Conservation (phyloP, 202 grass and related monocot species). For the Schoenoplectus tabernaemontani region DNA sequence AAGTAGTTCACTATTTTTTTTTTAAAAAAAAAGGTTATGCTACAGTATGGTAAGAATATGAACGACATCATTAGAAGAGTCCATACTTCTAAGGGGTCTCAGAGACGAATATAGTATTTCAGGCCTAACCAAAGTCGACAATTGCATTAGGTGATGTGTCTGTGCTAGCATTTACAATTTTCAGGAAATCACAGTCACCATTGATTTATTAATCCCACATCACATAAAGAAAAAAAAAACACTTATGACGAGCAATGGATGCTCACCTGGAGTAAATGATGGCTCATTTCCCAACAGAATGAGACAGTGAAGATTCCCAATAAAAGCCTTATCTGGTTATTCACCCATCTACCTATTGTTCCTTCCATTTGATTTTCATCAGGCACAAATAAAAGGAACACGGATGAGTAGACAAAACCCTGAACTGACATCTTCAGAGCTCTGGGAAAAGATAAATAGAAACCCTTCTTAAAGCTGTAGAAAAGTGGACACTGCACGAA, state of each 20-base stretch:
- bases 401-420: constrained; percentile 38
- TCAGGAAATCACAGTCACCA: not conserved
- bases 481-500: constrained; percentile 71
- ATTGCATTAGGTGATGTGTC: not conserved
- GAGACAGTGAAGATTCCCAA: constrained; percentile 38
- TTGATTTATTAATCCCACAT: not conserved
- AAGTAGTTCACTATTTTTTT: constrained; percentile 9
- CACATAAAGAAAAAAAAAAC: constrained; percentile 16
- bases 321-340: constrained; percentile 44
- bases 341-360: constrained; percentile 40
- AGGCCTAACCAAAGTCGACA: not conserved
- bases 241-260: not conserved
- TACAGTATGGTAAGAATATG: too few species aligned
- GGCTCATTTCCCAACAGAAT: constrained; percentile 86
- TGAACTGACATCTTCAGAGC: constrained; percentile 65
- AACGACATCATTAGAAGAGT: not conserved
- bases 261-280: constrained; percentile 84
- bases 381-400: constrained; percentile 45
- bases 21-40: not conserved
- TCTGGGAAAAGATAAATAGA: constrained; percentile 53
- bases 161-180: not conserved
- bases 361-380: constrained; percentile 43
- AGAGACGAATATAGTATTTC: not conserved
- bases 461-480: constrained; percentile 83
- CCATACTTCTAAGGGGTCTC: not conserved